A percentile compares a stretch with the other conserved stretches of the same genome.
phyloP scores from a whole-genome alignment of 768 basidiomycete genomes.

The Podaxis pistillaris region DNA sequence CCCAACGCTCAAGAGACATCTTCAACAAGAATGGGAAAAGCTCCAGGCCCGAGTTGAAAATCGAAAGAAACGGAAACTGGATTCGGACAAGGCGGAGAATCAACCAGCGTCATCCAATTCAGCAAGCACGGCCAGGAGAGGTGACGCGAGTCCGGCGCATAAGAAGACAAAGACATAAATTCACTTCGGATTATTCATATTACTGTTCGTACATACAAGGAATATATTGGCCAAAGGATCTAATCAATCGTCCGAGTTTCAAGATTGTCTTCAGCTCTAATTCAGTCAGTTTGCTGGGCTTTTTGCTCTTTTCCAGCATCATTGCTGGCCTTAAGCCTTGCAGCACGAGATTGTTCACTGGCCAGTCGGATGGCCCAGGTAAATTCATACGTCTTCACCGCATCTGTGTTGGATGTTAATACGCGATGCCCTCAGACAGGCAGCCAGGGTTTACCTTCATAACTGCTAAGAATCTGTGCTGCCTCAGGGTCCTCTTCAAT shows the following conservation, averaged over 20 bases:
- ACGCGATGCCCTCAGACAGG: background rate
- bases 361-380: constrained; percentile 92
- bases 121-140: constrained; percentile 45
- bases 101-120: constrained; percentile 51
- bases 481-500: constrained; percentile 85
- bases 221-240: background rate
- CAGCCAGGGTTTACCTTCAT: constrained; percentile 58
- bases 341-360: constrained; percentile 61
- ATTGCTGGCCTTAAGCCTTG: constrained; percentile 36
- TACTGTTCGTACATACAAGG: background rate
- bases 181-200: constrained; percentile 17
- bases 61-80: constrained; percentile 71
- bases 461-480: constrained; percentile 76
- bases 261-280: background rate
- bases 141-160: constrained; percentile 22
- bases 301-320: constrained; percentile 27
- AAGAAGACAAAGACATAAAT: constrained; percentile 30
- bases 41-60: constrained; percentile 67
- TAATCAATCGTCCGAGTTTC: background rate
- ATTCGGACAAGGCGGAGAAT: constrained; percentile 65
- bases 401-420: constrained; percentile 47
- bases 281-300: constrained; percentile 12
- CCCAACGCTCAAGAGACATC: constrained; percentile 70
- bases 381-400: constrained; percentile 84
- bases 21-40: constrained; percentile 69